These are phyloP conservation scores for Decorospora gaudefroyi DNA, from an alignment of 2,329 filamentous ascomycete species.

Conservation along the genomic window DNA sequence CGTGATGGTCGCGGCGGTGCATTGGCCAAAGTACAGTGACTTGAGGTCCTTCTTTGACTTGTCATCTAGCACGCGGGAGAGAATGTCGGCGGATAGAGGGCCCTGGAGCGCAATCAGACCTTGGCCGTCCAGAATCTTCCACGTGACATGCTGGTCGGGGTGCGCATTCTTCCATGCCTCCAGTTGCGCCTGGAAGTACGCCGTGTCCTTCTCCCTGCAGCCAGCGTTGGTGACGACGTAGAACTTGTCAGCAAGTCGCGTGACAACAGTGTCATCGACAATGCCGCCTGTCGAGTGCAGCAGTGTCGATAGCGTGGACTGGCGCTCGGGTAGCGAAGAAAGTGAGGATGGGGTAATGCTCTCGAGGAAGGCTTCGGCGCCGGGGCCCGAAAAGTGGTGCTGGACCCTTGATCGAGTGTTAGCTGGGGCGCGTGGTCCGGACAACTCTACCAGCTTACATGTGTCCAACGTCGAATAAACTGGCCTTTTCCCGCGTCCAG, in stretches of 20 bases:
- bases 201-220: conserved; percentile 84
- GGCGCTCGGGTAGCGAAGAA: conserved; percentile 64
- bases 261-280: conserved; percentile 91
- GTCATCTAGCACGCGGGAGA: conserved; percentile 65
- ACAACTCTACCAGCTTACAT: conserved; percentile 80
- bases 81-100: conserved; percentile 71
- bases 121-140: conserved; percentile 71
- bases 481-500: conserved; percentile 86
- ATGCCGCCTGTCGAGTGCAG: conserved; percentile 83
- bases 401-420: conserved; percentile 61
- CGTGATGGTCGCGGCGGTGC: conserved; percentile 67
- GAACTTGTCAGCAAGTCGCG: conserved; percentile 68
- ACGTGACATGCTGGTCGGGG: conserved; percentile 58
- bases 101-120: conserved; percentile 91
- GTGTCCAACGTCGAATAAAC: conserved; percentile 93
- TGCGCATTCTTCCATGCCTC: conserved; percentile 52
- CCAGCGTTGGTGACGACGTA: conserved; percentile 96
- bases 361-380: conserved; percentile 80
- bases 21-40: conserved; percentile 80
- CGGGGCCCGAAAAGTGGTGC: conserved; percentile 80
- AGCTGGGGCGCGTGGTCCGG: background rate
- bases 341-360: conserved; percentile 79
- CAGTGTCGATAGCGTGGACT: conserved; percentile 82
- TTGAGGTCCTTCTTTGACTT: conserved; percentile 49
- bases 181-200: conserved; percentile 74